Evolutionary conservation across 352 stramenopile species (phyloP).

Genomic region (Paralagenidium karlingii): DNA sequence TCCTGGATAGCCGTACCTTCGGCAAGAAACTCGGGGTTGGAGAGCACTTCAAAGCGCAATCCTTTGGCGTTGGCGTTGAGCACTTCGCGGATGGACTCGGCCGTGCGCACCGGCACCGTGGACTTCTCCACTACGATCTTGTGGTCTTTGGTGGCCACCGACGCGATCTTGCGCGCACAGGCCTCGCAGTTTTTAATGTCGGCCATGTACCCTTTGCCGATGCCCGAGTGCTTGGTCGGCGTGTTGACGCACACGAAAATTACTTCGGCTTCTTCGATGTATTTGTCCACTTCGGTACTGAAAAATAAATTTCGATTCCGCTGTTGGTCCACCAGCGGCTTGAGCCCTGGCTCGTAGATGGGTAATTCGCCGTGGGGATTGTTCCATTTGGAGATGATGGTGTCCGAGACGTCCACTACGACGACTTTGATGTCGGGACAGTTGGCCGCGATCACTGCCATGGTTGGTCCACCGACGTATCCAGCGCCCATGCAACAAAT

Average conservation of each 20-base stretch:
- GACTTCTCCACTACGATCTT: slow-evolving; percentile 99
- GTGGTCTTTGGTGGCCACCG: slow-evolving; percentile 83
- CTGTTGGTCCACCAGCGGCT: slow-evolving; percentile 89
- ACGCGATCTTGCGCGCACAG: slow-evolving; percentile 96
- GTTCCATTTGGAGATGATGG: slow-evolving; percentile 98
- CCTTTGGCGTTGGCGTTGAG: slow-evolving; percentile 91
- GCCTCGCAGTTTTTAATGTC: slow-evolving; percentile 99
- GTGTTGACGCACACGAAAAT: slow-evolving; percentile 99
- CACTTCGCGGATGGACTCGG: slow-evolving; percentile 93
- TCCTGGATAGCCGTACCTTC: slow-evolving; percentile 98
- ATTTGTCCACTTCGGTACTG: slow-evolving; percentile 93
- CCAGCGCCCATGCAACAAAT: slow-evolving; percentile 97
- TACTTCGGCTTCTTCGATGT: slow-evolving; percentile 95
- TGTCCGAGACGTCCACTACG: slow-evolving; percentile 93
- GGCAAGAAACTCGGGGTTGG: slow-evolving; percentile 99
- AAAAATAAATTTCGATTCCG: slow-evolving; percentile 98
- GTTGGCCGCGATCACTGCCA: slow-evolving; percentile 97
- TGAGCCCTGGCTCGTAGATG: slow-evolving; percentile 98
- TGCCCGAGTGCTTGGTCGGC: slow-evolving; percentile 95
- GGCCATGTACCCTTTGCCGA: slow-evolving; percentile 93
- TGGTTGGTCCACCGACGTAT: slow-evolving; percentile 99
- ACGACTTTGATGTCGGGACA: slow-evolving; percentile 97
- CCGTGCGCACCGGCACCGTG: slow-evolving; percentile 98
- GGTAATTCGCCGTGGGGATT: slow-evolving; percentile 85
- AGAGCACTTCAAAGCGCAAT: slow-evolving; percentile 94